Evolutionary conservation across 2,329 filamentous ascomycete species (phyloP), one percentile per base, ranked within the genome.

Genomic region (Alternaria sp.): DNA sequence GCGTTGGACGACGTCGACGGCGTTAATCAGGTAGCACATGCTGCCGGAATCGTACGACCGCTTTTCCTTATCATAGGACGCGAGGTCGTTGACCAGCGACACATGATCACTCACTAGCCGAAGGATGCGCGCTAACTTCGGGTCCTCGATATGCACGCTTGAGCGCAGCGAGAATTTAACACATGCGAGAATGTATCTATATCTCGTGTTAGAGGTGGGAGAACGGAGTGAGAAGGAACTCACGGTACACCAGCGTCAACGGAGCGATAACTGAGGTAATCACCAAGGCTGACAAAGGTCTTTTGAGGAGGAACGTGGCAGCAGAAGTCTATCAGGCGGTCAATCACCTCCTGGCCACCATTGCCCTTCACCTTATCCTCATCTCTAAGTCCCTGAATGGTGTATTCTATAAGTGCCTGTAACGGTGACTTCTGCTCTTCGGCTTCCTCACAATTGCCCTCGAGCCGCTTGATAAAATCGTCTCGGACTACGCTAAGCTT

Each of bases 21-120:
- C 33, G 31, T 50, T 50, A 7, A 50, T 36, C 33, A 50, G 11
- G 13, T 50, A 50, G 29, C 9, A 24, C 46, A 21, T 13, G 14
- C 26, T 50, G 11, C 46, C 24, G 10, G 8, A n/a, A 23, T 37
- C 46, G 46, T 50, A 50, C 8, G 46, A 33, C 33, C 21, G 23
- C 33, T 50, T 50, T 36, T 50, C 46, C 33, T 50, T 50, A 13
- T 50, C 46, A 14, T 37, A 50, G 9, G 46, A 50, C 17, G 31
- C 46, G 23, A 50, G 46, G 17, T 50, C 46, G 24, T 50, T 50
- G 14, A 21, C 24, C 21, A 50, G 23, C 33, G 46, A 50, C 6
- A 50, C 17, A 23, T 50, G 46, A 36, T 37, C 46, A 13, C 31
- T 36, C 33, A 50, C 33, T 50, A 50, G 26, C 21, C 46, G 33